Evolutionary conservation across 163 green algal genomes (phyloP), one percentile per base, ranked within the genome.

Genomic region (Chlamydomonas reinhardtii): DNA sequence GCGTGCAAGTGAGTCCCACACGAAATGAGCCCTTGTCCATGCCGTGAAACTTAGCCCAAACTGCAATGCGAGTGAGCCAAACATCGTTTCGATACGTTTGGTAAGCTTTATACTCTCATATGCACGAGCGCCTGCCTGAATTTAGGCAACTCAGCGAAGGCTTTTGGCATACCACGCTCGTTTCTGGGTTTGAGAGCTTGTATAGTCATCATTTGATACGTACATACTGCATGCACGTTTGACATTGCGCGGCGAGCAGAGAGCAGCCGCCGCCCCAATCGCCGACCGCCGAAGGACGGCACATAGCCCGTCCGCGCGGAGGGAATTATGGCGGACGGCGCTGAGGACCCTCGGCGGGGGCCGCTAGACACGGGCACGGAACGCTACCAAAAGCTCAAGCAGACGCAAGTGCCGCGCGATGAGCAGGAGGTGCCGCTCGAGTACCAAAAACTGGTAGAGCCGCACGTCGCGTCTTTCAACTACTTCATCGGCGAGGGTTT

Each of bases 391-490:
- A 52, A 27, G 69, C 34, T 86, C 12, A 86, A 86, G 70, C 8
- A 34, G 27, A 79, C 80, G 27, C 69, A 79, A 66, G 34, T 86
- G 16, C 16, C 43, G 6, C 22, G 35, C 6, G 75, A 82, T 24
- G 78, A 73, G 37, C 72, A 90, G 9, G 6, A 83, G 4, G 88
- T 94, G 20, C 90, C 88, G 5, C 43, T 85, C 24, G 74, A 90
- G 85, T 92, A 95, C 73, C 59, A 86, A 76, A 83, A 89, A 20
- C 91, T 99, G 9, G 95, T 97, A 39, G 83, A 94, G 66, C 97
- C 97, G 0, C 97, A 99, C 85, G 92, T 99, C 17, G 95, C 95
- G 9, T 98, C 95, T 0, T 99, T 96, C 81, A 94, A 99, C 84
- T 98, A 97, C 76, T 99, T 99, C 78, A 61, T 99, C 4, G 72